A percentile compares a stretch with the other conserved stretches of the same genome.
phyloP scores from a whole-genome alignment of 768 basidiomycete genomes.

The Agrocybe praecox region DNA sequence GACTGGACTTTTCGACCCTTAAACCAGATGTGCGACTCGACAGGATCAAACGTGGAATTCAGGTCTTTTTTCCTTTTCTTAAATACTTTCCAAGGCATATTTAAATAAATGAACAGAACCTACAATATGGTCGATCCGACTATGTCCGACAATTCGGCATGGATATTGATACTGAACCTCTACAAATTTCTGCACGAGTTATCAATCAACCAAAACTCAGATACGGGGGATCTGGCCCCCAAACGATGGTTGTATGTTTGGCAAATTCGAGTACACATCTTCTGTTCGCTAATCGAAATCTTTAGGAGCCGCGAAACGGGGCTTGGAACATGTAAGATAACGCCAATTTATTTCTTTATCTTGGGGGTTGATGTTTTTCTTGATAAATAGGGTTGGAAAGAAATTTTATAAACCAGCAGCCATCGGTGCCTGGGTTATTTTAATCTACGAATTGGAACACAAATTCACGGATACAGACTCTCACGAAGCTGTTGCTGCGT shows the following conservation, averaged over 20 bases:
- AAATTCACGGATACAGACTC: constrained; percentile 51
- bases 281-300: background rate
- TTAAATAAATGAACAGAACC: constrained; percentile 45
- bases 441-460: constrained; percentile 58
- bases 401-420: constrained; percentile 28
- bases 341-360: constrained; percentile 33
- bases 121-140: constrained; percentile 73
- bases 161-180: constrained; percentile 56
- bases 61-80: constrained; percentile 33
- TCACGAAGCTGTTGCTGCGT: constrained; percentile 52
- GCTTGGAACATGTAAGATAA: constrained; percentile 75
- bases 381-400: constrained; percentile 56
- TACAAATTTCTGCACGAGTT: constrained; percentile 64
- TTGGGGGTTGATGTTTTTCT: background rate
- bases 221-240: constrained; percentile 60
- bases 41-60: constrained; percentile 58
- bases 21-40: constrained; percentile 58
- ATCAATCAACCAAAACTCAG: constrained; percentile 64
- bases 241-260: constrained; percentile 54
- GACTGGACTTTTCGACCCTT: constrained; percentile 71
- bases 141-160: constrained; percentile 78
- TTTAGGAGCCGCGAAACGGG: constrained; percentile 62
- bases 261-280: background rate
- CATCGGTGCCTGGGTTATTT: constrained; percentile 64
- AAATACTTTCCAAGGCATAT: constrained; percentile 35